A percentile compares a stretch with the other conserved stretches of the same genome.
phyloP scores from a whole-genome alignment of 129 eudicot genomes.

The Sambucus nigra region DNA sequence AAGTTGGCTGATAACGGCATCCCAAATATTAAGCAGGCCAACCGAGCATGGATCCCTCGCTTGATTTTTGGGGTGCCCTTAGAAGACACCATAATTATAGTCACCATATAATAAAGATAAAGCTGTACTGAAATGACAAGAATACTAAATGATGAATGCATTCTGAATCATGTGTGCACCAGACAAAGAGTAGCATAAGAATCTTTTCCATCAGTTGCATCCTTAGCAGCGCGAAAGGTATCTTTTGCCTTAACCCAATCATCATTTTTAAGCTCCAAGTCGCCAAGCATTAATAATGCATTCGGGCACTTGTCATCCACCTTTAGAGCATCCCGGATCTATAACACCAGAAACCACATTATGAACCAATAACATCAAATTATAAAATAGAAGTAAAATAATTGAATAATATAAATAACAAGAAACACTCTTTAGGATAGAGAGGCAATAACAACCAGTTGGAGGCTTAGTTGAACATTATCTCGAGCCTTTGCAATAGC shows the following conservation, averaged over 20 bases:
- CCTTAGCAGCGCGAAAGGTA: slow-evolving; percentile 88
- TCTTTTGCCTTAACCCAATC: slow-evolving; percentile 99
- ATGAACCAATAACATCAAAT: slow-evolving; percentile 4
- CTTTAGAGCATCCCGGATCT: slow-evolving; percentile 82
- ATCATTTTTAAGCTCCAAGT: slow-evolving; percentile 93
- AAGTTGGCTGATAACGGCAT: no score
- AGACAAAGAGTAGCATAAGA: slow-evolving; percentile 90
- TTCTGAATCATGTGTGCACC: slow-evolving; percentile 31
- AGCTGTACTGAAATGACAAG: background rate
- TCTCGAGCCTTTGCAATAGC: slow-evolving; percentile 91
- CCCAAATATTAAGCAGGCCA: no score
- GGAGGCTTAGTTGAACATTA: slow-evolving; percentile 67
- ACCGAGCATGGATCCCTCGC: no score
- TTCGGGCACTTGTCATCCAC: slow-evolving; percentile 87
- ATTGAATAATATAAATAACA: background rate
- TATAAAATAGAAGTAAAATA: background rate
- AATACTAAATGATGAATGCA: background rate
- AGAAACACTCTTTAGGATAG: slow-evolving; percentile 5
- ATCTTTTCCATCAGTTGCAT: slow-evolving; percentile 75
- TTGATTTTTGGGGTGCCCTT: no score
- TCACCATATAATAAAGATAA: no score
- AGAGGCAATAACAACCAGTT: slow-evolving; percentile 51
- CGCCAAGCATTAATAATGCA: slow-evolving; percentile 89
- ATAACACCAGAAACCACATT: slow-evolving; percentile 11
- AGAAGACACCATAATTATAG: no score